phyloP scores from a whole-genome alignment of 2,329 filamentous ascomycete species.

The Reticulascus tulasneorum region DNA sequence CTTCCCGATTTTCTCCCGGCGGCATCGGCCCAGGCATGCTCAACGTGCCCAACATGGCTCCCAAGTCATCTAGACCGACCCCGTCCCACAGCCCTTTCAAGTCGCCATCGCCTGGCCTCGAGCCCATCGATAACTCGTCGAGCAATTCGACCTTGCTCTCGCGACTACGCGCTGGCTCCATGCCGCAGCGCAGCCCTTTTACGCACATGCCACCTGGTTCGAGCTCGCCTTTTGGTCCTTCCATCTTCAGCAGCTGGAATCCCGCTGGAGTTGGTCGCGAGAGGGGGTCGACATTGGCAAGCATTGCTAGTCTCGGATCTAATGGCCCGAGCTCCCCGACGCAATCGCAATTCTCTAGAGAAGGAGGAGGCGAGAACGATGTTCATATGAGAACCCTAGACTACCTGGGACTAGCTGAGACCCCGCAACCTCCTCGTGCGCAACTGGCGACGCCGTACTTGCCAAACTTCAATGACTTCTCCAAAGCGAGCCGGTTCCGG shows the following conservation, averaged over 20 bases:
- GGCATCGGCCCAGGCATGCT: slow-evolving; percentile 58
- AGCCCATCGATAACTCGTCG: slow-evolving; percentile 39
- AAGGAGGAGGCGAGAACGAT: slow-evolving; percentile 80
- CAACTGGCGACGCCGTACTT: slow-evolving; percentile 72
- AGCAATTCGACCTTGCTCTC: slow-evolving; percentile 73
- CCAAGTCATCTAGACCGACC: slow-evolving; percentile 79
- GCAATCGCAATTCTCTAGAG: slow-evolving; percentile 80
- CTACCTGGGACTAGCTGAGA: slow-evolving; percentile 92
- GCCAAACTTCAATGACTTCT: slow-evolving; percentile 66
- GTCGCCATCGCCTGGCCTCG: slow-evolving; percentile 55
- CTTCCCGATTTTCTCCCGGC: slow-evolving; percentile 84
- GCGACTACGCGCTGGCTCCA: slow-evolving; percentile 83
- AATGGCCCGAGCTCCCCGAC: slow-evolving; percentile 86
- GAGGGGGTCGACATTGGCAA: slow-evolving; percentile 77
- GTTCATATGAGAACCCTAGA: slow-evolving; percentile 87
- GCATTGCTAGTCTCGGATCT: slow-evolving; percentile 80
- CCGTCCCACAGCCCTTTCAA: slow-evolving; percentile 87
- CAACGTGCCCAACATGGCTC: slow-evolving; percentile 53
- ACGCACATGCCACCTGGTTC: slow-evolving; percentile 46
- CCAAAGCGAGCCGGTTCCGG: slow-evolving; percentile 81
- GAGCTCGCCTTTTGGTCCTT: slow-evolving; percentile 75
- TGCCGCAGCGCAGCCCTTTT: slow-evolving; percentile 81
- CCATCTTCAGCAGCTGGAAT: slow-evolving; percentile 81
- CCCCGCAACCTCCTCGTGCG: slow-evolving; percentile 74
- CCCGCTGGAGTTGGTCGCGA: slow-evolving; percentile 64